Percentiles rank a stretch among this genome's conserved stretches.
Conservation (phyloP, 2,329 filamentous ascomycete genomes). For the Trichoderma koningiopsis region DNA sequence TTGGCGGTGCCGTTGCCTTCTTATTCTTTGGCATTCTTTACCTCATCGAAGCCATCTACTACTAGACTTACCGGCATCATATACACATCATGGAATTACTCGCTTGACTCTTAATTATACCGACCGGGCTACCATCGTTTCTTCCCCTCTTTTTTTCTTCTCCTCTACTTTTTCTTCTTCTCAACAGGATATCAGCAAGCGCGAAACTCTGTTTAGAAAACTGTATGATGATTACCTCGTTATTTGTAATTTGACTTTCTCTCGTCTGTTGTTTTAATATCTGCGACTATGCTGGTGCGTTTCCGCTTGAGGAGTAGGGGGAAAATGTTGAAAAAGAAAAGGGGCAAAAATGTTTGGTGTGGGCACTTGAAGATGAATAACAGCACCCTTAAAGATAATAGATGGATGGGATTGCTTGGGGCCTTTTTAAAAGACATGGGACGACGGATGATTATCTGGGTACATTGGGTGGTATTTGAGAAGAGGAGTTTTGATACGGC, state of each 20-base stretch:
- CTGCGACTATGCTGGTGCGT: constrained; percentile 13
- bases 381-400: constrained; percentile 1
- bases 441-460: background rate
- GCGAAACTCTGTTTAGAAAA: constrained; percentile 1
- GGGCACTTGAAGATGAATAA: background rate
- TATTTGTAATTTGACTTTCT: background rate
- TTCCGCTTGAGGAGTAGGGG: background rate
- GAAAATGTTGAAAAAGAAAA: background rate
- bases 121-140: background rate
- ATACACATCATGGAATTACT: constrained; percentile 1
- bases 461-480: constrained; percentile 3
- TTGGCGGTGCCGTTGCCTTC: constrained; percentile 89
- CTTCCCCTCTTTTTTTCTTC: background rate
- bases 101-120: constrained; percentile 17
- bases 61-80: constrained; percentile 35
- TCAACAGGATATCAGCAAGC: constrained; percentile 20
- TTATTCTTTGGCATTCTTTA: constrained; percentile 91
- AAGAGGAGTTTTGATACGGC: constrained; percentile 14
- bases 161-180: constrained; percentile 12
- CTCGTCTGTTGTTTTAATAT: background rate
- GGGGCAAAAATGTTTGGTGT: background rate
- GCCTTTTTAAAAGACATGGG: background rate
- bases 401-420: constrained; percentile 3
- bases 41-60: constrained; percentile 74
- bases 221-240: background rate